Evolutionary conservation across 768 basidiomycete genomes (phyloP).

Genomic region (Rhodotorula babjevae): DNA sequence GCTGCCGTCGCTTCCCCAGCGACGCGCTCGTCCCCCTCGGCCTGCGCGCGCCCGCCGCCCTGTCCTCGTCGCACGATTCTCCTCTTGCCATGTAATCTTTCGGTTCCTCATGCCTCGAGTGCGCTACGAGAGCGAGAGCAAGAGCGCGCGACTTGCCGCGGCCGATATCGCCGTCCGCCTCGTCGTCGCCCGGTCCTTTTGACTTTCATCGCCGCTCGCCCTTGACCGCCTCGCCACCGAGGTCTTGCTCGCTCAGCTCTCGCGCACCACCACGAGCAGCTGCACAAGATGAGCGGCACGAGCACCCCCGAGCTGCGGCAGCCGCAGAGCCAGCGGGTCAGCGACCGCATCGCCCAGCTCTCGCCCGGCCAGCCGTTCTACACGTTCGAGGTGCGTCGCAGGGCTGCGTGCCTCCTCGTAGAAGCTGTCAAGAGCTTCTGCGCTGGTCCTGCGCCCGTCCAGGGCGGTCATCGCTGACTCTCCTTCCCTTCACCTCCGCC

Average conservation of each 20-base stretch:
- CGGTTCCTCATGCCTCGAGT: not conserved
- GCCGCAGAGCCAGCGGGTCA: conserved; percentile 53
- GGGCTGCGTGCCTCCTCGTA: too few species aligned
- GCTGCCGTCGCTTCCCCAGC: too few species aligned
- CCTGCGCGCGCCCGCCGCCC: not conserved
- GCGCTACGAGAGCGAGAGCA: not conserved
- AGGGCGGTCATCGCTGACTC: too few species aligned
- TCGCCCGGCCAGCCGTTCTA: conserved; percentile 63
- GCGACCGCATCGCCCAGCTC: conserved; percentile 60
- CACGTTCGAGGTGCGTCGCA: conserved; percentile 63
- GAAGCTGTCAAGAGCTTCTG: too few species aligned
- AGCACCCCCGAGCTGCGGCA: conserved; percentile 25
- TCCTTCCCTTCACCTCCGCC: not conserved
- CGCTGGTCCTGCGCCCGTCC: too few species aligned
- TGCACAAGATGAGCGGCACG: not conserved
- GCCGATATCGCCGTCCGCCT: too few species aligned
- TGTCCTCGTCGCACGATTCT: not conserved
- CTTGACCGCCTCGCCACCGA: not conserved
- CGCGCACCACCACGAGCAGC: not conserved
- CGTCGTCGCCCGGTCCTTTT: too few species aligned
- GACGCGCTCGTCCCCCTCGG: not conserved
- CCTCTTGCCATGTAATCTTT: conserved; percentile 5
- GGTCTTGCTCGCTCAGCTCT: too few species aligned
- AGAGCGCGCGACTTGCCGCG: not conserved
- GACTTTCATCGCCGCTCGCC: not conserved